Base-by-base conservation (phyloP, 2,329 filamentous ascomycete species). In the Aschersonia sp. region DNA sequence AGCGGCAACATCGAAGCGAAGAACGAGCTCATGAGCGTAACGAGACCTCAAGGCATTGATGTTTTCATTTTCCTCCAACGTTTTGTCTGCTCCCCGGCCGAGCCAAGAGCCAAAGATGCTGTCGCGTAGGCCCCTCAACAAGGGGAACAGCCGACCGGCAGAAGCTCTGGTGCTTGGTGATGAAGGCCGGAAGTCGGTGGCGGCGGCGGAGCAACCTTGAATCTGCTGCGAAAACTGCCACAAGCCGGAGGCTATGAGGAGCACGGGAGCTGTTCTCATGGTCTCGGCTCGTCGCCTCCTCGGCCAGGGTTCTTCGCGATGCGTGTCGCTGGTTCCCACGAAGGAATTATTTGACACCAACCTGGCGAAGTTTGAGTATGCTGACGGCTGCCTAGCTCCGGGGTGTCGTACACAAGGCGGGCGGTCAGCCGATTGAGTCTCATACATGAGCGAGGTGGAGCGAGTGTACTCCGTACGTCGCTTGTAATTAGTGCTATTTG, bases 11-110 rank as follows among this genome's bases (percentile, higher is more conserved):
- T 84, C 87, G 73, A 97, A 96, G 40, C 92, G 82, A 52, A 97
- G 69, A 12, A 98, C 88, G n/a, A 95, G 74, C 63, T 96, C 82
- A 52, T 84, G 78, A 52, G 80, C 78, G 61, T 95, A 95, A 53
- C 68, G 67, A 31, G 60, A 66, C 31, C 68, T 61, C 31, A 68
- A 53, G 44, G 57, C 62, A 50, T 54, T 61, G 52, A 57, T 54
- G 46, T 58, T 51, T 48, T 57, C 35, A 31, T 55, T 52, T n/a
- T 51, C 49, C 31, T 51, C 45, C 52, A 54, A 48, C 42, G 56
- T 51, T 47, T 63, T 63, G 32, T 57, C 60, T 2, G 64, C 63
- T 53, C 68, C 66, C 5, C 63, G 61, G 9, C 74, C 72, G 50
- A 77, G 76, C 43, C 77, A 55, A 31, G 71, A 61, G 53, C 75